A percentile compares a stretch with the other conserved stretches of the same genome.
phyloP scores from a whole-genome alignment of 1,284 basidiomycete genomes.

The Coniferiporia sulphurascens region DNA sequence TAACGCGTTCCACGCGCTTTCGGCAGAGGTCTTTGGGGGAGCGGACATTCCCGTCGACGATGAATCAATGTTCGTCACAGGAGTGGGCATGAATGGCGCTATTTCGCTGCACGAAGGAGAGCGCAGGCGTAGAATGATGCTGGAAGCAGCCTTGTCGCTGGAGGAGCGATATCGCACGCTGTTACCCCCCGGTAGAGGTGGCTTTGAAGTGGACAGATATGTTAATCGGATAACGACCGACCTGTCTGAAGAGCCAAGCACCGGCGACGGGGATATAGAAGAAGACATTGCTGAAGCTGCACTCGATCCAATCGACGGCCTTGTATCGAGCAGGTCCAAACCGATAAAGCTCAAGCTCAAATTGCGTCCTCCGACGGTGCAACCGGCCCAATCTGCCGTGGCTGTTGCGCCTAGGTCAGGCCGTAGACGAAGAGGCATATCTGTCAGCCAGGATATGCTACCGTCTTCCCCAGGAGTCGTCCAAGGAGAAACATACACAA shows the following conservation, averaged over 20 bases:
- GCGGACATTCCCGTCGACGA: constrained; percentile 20
- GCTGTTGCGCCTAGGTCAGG: not conserved
- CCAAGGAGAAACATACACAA: not conserved
- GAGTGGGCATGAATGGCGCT: constrained; percentile 36
- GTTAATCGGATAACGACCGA: constrained; percentile 16
- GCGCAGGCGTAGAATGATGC: constrained; percentile 63
- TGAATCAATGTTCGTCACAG: constrained; percentile 26
- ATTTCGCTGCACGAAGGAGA: constrained; percentile 58
- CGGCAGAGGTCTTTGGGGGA: constrained; percentile 46
- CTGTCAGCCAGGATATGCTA: not conserved
- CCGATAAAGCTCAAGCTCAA: constrained; percentile 1
- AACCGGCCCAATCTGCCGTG: not conserved
- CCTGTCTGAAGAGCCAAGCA: constrained; percentile 17
- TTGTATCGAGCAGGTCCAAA: not conserved
- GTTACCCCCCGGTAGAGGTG: constrained; percentile 56
- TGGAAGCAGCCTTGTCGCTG: constrained; percentile 55
- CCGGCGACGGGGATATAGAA: constrained; percentile 4
- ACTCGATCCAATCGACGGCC: not conserved
- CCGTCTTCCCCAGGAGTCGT: not conserved
- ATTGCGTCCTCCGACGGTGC: not conserved
- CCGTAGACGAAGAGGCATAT: not conserved
- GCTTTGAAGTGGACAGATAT: constrained; percentile 26
- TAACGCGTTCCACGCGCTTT: constrained; percentile 58
- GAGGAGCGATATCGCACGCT: constrained; percentile 68
- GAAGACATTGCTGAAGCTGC: not conserved